Conservation (phyloP, 768 basidiomycete genomes). For the Chiua virens region DNA sequence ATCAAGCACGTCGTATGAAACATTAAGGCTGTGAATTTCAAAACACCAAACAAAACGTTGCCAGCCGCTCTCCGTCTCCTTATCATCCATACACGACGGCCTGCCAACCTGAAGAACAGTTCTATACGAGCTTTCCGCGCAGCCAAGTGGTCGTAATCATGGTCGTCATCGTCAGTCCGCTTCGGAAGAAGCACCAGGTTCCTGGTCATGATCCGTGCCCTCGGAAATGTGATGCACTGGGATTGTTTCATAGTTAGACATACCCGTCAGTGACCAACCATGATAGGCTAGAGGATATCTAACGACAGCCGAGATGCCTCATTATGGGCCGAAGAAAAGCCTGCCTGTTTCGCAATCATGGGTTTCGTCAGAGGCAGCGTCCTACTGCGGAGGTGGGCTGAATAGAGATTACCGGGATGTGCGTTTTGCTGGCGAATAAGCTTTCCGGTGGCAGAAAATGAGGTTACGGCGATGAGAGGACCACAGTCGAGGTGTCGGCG, state of each 20-base stretch:
- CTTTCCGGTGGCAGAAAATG: background rate
- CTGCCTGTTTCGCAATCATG: no score
- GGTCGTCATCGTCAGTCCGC: background rate
- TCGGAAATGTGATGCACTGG: background rate
- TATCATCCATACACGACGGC: background rate
- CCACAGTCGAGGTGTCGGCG: background rate
- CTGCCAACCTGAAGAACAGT: background rate
- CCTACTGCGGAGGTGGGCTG: background rate
- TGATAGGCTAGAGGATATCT: no score
- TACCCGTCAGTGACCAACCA: no score
- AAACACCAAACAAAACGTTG: constrained; percentile 4
- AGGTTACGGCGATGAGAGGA: background rate
- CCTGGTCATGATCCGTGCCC: constrained; percentile 19
- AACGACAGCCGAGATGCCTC: no score
- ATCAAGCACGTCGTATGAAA: background rate
- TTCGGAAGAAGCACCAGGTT: background rate
- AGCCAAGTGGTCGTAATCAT: background rate
- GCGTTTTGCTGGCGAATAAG: background rate
- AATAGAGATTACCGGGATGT: background rate
- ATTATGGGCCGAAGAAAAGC: no score
- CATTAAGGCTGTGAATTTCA: background rate
- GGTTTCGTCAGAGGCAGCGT: no score
- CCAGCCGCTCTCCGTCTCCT: background rate
- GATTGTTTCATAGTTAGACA: background rate
- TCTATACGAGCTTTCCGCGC: background rate